Base-by-base conservation (phyloP, 306 rosid species). In the Ziziphus jujuba region DNA sequence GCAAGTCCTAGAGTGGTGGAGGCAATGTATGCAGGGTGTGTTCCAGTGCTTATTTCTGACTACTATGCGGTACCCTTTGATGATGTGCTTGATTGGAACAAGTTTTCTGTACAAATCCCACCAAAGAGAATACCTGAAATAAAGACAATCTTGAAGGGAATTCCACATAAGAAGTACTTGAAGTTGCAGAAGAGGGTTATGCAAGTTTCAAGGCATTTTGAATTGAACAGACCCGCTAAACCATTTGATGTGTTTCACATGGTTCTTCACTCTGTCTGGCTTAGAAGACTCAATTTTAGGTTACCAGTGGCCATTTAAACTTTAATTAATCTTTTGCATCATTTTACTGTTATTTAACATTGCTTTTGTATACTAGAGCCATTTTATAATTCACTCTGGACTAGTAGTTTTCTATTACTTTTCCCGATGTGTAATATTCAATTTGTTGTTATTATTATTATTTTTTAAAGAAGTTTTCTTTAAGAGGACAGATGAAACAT, bases 191-290 rank as follows among this genome's bases (percentile, higher is more conserved):
- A 65, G 51, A 75, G 69, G 57, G 84, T 79, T 56, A 65, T 20
- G 72, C 65, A 59, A 65, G 84, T 75, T 25, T 52, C 65, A 56
- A 70, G 84, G 54, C 84, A 79, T 71, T 79, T 79, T 53, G 73
- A 34, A 59, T 69, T 75, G 16, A 79, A 79, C 48, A 51, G 80
- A 56, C 84, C 84, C 0, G 80, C 84, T 6, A 55, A 75, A 35
- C 77, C 80, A n/a, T 79, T 65, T 66, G 84, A 79, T 75, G 77
- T 75, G 4, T 65, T 65, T 53, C 70, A 75, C 58, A 79, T 79
- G 84, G 61, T 71, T 55, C 80, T 79, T 61, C 84, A 79, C 69
- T 79, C 84, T 2, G 33, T 79, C 11, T 79, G 84, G 84, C 84
- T 75, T 13, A 79, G 80, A 60, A 75, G 84, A 66, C 77, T 79